These are phyloP conservation scores for Coffea humblotiana DNA, from an alignment of 305 asterid genomes.

Conservation along the genomic window DNA sequence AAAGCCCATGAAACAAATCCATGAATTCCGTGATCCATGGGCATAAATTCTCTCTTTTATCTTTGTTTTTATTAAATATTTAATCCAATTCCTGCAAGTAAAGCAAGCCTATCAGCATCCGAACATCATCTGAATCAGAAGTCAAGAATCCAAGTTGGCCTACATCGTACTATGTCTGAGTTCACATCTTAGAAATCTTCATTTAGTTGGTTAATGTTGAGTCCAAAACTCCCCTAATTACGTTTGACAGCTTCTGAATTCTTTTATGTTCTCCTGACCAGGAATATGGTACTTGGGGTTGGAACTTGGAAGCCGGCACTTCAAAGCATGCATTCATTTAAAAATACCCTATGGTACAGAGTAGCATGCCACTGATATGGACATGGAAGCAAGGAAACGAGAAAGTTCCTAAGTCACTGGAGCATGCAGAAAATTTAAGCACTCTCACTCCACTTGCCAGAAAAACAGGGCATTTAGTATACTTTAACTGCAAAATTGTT, in stretches of 20 bases:
- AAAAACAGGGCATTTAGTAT: neutral
- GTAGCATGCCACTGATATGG: neutral
- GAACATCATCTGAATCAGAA: neutral
- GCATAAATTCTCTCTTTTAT: no score
- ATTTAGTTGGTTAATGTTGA: conserved; percentile 48
- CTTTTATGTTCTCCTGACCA: conserved; percentile 66
- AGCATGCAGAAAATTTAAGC: neutral
- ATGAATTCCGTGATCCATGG: no score
- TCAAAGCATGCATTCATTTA: no score
- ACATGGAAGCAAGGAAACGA: neutral
- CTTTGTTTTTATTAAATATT: neutral
- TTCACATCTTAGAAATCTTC: neutral
- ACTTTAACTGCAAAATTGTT: neutral
- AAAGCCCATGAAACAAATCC: conserved; percentile 26
- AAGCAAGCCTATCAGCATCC: no score
- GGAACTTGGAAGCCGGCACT: conserved; percentile 21
- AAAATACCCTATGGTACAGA: no score
- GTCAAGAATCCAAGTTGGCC: neutral
- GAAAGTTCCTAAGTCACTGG: neutral
- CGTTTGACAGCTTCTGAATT: conserved; percentile 43
- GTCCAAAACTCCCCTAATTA: conserved; percentile 47
- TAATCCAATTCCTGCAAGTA: neutral
- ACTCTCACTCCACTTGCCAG: neutral
- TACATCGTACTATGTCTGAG: neutral
- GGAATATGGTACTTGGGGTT: conserved; percentile 62